Conservation (phyloP, 176 grass and related monocot genomes). For the Tillandsia fasciculata region DNA sequence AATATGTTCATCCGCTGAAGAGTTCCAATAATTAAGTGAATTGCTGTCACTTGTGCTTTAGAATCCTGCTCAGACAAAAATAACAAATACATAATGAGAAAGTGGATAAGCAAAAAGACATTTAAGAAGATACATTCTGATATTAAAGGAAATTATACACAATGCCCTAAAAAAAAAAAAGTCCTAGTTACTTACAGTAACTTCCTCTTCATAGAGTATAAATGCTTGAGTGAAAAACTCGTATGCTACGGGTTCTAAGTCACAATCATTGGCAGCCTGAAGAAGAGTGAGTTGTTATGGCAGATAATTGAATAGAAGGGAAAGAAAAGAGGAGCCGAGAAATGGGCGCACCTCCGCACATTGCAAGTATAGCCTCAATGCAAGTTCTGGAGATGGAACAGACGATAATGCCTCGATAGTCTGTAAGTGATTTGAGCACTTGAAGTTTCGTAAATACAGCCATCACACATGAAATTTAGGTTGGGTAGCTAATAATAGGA, state of each 20-base stretch:
- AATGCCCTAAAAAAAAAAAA: not conserved
- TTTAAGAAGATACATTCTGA: not conserved
- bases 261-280: slow-evolving; percentile 97
- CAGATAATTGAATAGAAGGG: slow-evolving; percentile 14
- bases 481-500: too few species aligned
- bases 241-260: slow-evolving; percentile 92
- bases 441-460: not conserved
- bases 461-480: not conserved
- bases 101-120: not conserved
- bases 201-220: slow-evolving; percentile 96
- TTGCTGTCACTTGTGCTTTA: slow-evolving; percentile 96
- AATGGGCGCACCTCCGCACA: slow-evolving; percentile 56
- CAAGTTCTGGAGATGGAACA: slow-evolving; percentile 66
- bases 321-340: slow-evolving; percentile 8
- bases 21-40: slow-evolving; percentile 96
- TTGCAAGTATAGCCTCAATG: slow-evolving; percentile 62
- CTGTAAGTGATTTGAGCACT: slow-evolving; percentile 25
- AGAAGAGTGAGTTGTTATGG: slow-evolving; percentile 1
- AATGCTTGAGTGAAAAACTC: slow-evolving; percentile 99
- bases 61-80: slow-evolving; percentile 63
- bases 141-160: too few species aligned
- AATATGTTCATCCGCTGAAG: slow-evolving; percentile 95
- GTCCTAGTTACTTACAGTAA: slow-evolving; percentile 36
- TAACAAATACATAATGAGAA: slow-evolving; percentile 9
- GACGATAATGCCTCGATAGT: slow-evolving; percentile 58